These are phyloP conservation scores for Metschnikowia orientalis DNA, from an alignment of 805 yeast species.

Conservation along the genomic window DNA sequence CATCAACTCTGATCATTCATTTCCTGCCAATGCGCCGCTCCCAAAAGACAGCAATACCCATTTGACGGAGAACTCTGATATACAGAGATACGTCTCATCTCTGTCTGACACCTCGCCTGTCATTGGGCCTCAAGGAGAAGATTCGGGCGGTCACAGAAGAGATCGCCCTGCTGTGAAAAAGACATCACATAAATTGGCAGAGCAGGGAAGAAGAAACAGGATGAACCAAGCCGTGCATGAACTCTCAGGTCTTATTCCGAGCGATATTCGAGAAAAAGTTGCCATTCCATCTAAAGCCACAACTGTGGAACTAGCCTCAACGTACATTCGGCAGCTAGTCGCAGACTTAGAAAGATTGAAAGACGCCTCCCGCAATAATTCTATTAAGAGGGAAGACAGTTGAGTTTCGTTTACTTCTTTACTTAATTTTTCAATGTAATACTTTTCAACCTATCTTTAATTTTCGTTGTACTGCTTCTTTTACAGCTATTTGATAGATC, in stretches of 20 bases:
- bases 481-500: background rate
- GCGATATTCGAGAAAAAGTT: conserved; percentile 50
- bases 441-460: background rate
- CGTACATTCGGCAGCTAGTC: conserved; percentile 48
- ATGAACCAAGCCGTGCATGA: conserved; percentile 85
- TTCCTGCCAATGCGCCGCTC: background rate
- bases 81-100: conserved; percentile 7
- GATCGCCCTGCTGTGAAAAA: conserved; percentile 49
- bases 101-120: conserved; percentile 20
- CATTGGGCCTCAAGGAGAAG: conserved; percentile 11
- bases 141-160: conserved; percentile 8
- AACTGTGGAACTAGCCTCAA: conserved; percentile 85
- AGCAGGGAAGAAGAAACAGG: conserved; percentile 91
- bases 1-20: background rate
- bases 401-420: background rate
- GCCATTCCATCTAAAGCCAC: conserved; percentile 85
- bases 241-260: conserved; percentile 64
- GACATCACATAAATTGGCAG: conserved; percentile 85
- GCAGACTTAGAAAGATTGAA: conserved; percentile 24
- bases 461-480: background rate
- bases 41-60: background rate
- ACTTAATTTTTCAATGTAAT: background rate
- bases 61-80: background rate
- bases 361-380: no score
- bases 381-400: background rate